Evolutionary conservation across 1,284 basidiomycete genomes (phyloP).

Genomic region (Austroboletus niveus): DNA sequence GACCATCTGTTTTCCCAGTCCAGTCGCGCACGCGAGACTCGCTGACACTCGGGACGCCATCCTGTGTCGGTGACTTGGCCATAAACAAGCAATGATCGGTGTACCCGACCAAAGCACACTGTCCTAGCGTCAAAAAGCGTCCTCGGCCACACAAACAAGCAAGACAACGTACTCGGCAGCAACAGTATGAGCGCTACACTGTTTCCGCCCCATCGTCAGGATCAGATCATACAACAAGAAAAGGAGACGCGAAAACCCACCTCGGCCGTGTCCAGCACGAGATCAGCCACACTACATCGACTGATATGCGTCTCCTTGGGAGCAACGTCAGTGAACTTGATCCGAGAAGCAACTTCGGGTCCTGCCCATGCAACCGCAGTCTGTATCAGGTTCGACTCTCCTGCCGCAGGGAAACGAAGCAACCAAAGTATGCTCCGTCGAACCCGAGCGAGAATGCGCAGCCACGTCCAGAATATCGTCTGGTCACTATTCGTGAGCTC

Average conservation of each 20-base stretch:
- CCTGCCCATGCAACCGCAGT: conserved; percentile 53
- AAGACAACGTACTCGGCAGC: conserved; percentile 48
- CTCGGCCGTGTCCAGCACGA: conserved; percentile 64
- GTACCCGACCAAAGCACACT: conserved; percentile 62
- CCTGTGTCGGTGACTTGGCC: conserved; percentile 54
- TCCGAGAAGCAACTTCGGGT: conserved; percentile 49
- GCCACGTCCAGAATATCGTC: conserved; percentile 54
- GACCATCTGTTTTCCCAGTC: conserved; percentile 54
- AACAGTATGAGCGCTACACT: conserved; percentile 65
- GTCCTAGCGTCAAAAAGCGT: conserved; percentile 8
- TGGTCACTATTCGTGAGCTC: conserved; percentile 16
- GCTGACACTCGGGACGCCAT: conserved; percentile 64
- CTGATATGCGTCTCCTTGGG: conserved; percentile 53
- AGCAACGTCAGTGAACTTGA: conserved; percentile 59
- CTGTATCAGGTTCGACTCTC: conserved; percentile 51
- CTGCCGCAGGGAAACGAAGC: conserved; percentile 56
- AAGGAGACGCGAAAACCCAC: conserved; percentile 26
- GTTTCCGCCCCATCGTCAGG: neutral
- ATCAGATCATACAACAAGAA: neutral
- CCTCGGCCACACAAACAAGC: neutral
- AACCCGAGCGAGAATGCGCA: conserved; percentile 50
- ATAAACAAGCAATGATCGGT: conserved; percentile 58
- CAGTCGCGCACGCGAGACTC: conserved; percentile 56
- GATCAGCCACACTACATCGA: conserved; percentile 53
- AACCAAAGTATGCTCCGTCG: conserved; percentile 61